Conservation (phyloP, 2,329 filamentous ascomycete species). For the Graphilbum fragrans region DNA sequence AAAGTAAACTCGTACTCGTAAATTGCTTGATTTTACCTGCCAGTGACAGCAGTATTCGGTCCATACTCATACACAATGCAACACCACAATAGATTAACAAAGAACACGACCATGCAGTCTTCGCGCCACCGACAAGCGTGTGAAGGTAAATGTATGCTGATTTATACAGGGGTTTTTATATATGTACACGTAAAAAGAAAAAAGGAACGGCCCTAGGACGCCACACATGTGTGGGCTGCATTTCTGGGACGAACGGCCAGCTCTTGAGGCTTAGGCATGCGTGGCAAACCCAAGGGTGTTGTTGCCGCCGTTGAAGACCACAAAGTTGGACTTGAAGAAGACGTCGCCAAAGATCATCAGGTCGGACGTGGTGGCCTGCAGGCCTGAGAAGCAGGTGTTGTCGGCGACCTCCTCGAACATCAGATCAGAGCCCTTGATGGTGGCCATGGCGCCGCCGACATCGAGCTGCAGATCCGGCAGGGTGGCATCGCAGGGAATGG, state of each 20-base stretch:
- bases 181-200: slow-evolving; percentile 1
- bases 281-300: slow-evolving; percentile 38
- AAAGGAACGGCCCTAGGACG: too few species aligned
- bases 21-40: too few species aligned
- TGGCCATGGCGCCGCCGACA: slow-evolving; percentile 44
- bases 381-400: slow-evolving; percentile 53
- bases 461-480: slow-evolving; percentile 40
- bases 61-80: too few species aligned
- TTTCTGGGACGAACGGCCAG: not conserved
- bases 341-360: slow-evolving; percentile 53
- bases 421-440: slow-evolving; percentile 38
- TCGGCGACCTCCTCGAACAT: slow-evolving; percentile 38
- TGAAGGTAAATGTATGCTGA: not conserved
- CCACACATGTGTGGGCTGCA: too few species aligned
- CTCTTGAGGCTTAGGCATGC: slow-evolving; percentile 24
- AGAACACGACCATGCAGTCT: too few species aligned
- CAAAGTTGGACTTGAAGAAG: slow-evolving; percentile 49
- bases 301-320: slow-evolving; percentile 44
- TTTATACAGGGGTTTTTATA: not conserved
- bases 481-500: slow-evolving; percentile 31
- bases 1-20: too few species aligned
- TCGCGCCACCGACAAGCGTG: too few species aligned
- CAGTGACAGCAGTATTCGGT: too few species aligned
- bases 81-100: too few species aligned
- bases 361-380: slow-evolving; percentile 44